Evolutionary conservation across 192 early-diverging fungal species (phyloP).

Genomic region (Gaertneriomyces sp.): DNA sequence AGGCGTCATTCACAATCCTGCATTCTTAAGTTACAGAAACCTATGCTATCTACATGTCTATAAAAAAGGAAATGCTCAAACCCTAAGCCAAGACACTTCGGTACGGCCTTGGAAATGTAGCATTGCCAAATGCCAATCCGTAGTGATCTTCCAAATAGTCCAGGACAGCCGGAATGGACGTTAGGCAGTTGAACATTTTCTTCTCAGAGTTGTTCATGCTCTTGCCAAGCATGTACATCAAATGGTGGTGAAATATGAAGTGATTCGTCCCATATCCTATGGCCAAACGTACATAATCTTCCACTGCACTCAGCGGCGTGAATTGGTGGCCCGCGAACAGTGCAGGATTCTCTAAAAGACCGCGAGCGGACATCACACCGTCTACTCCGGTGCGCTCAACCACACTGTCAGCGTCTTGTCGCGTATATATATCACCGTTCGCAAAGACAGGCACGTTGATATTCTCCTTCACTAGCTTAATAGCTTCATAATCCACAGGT

Average conservation of each 20-base stretch:
- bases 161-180: conserved; percentile 70
- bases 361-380: conserved; percentile 90
- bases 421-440: conserved; percentile 81
- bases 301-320: conserved; percentile 79
- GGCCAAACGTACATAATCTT: conserved; percentile 47
- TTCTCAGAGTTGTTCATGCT: conserved; percentile 70
- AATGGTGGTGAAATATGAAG: conserved; percentile 89
- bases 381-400: conserved; percentile 74
- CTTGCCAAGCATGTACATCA: conserved; percentile 93
- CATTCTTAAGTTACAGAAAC: neutral
- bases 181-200: conserved; percentile 82
- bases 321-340: conserved; percentile 77
- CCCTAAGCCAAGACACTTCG: neutral
- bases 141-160: conserved; percentile 68
- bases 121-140: conserved; percentile 27
- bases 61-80: neutral
- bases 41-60: neutral
- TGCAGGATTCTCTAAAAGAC: conserved; percentile 88
- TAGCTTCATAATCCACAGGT: conserved; percentile 74
- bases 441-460: conserved; percentile 78
- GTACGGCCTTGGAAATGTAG: too few species aligned
- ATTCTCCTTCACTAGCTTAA: conserved; percentile 75
- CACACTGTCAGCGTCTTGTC: conserved; percentile 70
- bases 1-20: too few species aligned
- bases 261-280: conserved; percentile 77